These are phyloP conservation scores for Xylaria cubensis DNA, from an alignment of 495 filamentous ascomycete species.

Conservation along the genomic window DNA sequence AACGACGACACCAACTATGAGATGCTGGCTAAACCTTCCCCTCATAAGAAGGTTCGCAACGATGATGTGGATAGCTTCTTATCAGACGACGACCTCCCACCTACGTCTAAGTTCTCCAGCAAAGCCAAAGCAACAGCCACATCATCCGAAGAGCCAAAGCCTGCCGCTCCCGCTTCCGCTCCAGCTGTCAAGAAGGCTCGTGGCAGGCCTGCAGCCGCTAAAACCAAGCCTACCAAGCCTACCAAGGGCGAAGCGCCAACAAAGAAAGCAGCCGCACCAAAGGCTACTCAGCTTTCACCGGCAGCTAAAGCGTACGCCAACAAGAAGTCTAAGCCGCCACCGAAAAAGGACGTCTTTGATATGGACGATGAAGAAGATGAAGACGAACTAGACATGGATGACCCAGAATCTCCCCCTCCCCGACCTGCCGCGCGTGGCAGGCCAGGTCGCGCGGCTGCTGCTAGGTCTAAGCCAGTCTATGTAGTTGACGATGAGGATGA, in stretches of 20 bases:
- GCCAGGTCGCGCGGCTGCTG: conserved; percentile 50
- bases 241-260: conserved; percentile 36
- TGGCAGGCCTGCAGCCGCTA: conserved; percentile 56
- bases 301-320: conserved; percentile 84
- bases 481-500: conserved; percentile 52
- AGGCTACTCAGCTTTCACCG: conserved; percentile 63
- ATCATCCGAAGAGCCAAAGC: conserved; percentile 38
- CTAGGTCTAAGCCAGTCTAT: conserved; percentile 45
- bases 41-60: conserved; percentile 54
- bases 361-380: conserved; percentile 57
- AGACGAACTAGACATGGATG: conserved; percentile 47
- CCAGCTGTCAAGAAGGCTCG: conserved; percentile 57
- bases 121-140: conserved; percentile 43
- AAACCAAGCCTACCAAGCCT: conserved; percentile 48
- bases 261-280: conserved; percentile 46
- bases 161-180: conserved; percentile 43
- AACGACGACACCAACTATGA: conserved; percentile 87
- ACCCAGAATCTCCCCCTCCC: conserved; percentile 50
- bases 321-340: conserved; percentile 66
- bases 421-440: conserved; percentile 49
- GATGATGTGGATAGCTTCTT: conserved; percentile 67
- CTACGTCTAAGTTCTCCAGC: conserved; percentile 48
- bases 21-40: conserved; percentile 63
- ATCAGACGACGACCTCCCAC: conserved; percentile 58
- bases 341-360: conserved; percentile 50